Evolutionary conservation across 2,329 filamentous ascomycete genomes (phyloP), one percentile per base, ranked within the genome.

Genomic region (Dendrostoma leiphaemia): DNA sequence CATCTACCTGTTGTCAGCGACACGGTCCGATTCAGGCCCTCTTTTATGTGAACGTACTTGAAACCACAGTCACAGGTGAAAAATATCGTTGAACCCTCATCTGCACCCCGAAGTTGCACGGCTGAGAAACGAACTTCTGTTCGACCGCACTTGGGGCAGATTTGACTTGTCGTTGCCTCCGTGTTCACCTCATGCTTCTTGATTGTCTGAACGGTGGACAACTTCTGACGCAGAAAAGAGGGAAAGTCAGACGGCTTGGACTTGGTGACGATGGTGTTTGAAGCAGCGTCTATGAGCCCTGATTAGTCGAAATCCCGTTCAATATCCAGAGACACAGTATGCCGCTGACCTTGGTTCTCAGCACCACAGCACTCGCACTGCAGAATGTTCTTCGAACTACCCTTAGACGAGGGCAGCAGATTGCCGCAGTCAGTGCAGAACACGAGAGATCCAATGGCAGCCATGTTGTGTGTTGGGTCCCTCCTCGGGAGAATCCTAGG

Each of bases 351-450:
- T 85, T 83, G 86, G 68, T 93, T 96, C 66, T 89, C 82, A 37
- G 89, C 84, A 59, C 89, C 90, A 70, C 93, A 97, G 69, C 92
- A 87, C 64, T 90, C 88, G 78, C 93, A 99, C 61, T 81, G 79
- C 54, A 97, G 75, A 54, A 89, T 81, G 53, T 88, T 88, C 67
- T 91, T 89, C 62, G 84, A 80, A 56, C 85, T 86, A 57, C 89
- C 90, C 59, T 87, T 88, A 44, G 89, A 91, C 49, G 87, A 82
- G 50, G 94, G 91, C 37, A 97, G 78, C 3, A 97, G 80, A 69
- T 96, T 96, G 58, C 93, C 93, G 71, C 93, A 97, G 69, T 92
- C 90, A 51, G 82, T 90, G 76, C 93, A 97, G 72, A 97, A 97
- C 32, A 96, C 86, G 37, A 97, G 79, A 49, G 91, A 93, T 53